Evolutionary conservation across 257 asterid species (phyloP).

Genomic region (Perilla frutescens): DNA sequence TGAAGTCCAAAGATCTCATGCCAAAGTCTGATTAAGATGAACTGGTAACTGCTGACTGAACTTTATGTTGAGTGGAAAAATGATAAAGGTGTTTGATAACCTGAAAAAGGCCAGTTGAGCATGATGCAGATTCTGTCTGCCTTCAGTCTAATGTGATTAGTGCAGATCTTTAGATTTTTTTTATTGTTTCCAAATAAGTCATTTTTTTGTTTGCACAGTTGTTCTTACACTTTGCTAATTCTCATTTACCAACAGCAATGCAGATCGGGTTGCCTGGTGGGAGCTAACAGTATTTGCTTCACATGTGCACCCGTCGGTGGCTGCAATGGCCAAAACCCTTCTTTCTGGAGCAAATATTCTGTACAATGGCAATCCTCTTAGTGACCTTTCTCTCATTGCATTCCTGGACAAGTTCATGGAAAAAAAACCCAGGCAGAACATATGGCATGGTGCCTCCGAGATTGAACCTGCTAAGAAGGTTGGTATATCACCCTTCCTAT

Average conservation of each 20-base stretch:
- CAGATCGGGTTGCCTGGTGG: constrained; percentile 93
- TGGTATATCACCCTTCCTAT: constrained; percentile 17
- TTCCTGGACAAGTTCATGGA: constrained; percentile 98
- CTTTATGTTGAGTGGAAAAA: not conserved
- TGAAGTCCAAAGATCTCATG: not conserved
- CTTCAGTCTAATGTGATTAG: not conserved
- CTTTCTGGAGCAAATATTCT: constrained; percentile 88
- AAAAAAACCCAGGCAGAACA: constrained; percentile 81
- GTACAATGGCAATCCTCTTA: constrained; percentile 85
- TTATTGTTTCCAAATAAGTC: not conserved
- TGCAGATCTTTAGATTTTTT: not conserved
- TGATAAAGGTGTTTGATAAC: not conserved
- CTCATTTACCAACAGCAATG: constrained; percentile 66
- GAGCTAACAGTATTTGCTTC: constrained; percentile 79
- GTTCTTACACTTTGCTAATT: constrained; percentile 13
- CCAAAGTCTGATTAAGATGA: not conserved
- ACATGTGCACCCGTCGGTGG: constrained; percentile 93
- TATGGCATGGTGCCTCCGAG: constrained; percentile 93
- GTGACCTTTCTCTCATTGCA: constrained; percentile 77
- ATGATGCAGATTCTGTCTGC: not conserved
- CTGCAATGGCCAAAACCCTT: constrained; percentile 92
- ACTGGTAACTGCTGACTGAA: too few relatives aligned
- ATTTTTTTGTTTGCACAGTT: not conserved
- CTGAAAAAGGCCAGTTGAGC: not conserved
- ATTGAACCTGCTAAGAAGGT: constrained; percentile 97